Conservation (phyloP, 164 flowering plant genomes). For the Malania oleifera region DNA sequence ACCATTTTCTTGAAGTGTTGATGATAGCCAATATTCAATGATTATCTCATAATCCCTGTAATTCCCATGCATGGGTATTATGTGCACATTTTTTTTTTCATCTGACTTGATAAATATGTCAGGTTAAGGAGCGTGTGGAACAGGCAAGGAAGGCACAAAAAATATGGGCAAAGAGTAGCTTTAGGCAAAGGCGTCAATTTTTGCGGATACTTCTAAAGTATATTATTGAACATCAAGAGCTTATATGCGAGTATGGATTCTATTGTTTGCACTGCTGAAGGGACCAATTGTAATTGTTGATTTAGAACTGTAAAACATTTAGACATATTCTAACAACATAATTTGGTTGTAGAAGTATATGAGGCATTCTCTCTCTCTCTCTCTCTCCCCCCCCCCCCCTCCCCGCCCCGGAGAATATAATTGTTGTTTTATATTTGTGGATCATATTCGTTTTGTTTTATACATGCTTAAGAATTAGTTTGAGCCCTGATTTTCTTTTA, state of each 20-base stretch:
- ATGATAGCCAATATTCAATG: background rate
- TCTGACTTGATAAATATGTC: constrained; percentile 11
- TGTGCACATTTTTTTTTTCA: background rate
- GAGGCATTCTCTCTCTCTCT: too few species aligned
- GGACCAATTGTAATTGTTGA: too few species aligned
- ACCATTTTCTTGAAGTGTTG: background rate
- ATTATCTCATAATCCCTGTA: too few species aligned
- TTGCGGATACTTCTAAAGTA: constrained; percentile 88
- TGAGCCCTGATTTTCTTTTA: background rate
- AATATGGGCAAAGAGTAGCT: constrained; percentile 82
- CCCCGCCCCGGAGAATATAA: too few species aligned
- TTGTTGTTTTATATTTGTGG: too few species aligned
- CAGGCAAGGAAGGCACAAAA: constrained; percentile 86
- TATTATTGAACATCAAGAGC: constrained; percentile 89
- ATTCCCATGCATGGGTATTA: background rate
- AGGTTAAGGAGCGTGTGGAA: constrained; percentile 85
- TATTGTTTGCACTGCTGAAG: background rate
- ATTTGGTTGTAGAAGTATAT: too few species aligned
- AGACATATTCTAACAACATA: too few species aligned
- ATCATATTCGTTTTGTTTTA: background rate
- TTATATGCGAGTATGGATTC: constrained; percentile 88
- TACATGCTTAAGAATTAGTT: background rate
- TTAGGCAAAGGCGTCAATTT: constrained; percentile 93
- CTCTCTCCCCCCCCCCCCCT: too few species aligned
- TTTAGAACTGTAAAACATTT: too few species aligned